Base-by-base conservation (phyloP, 139 green algal species). In the Auxenochlorella pyrenoidosa region DNA sequence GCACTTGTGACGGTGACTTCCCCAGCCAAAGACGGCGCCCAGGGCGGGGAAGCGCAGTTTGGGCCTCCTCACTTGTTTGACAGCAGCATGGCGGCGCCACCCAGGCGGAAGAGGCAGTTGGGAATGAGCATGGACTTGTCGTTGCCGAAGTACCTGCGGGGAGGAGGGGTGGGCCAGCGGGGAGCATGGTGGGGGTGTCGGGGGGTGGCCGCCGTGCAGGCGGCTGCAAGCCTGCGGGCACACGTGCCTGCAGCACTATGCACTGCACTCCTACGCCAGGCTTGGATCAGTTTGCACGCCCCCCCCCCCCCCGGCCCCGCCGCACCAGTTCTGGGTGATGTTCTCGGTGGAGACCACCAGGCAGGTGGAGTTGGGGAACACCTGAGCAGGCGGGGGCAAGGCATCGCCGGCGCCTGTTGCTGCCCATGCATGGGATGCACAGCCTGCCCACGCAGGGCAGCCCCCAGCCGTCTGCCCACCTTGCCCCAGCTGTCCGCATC, bases 271-370 rank as follows among this genome's bases (percentile, higher is more conserved):
- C n/a, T n/a, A n/a, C n/a, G n/a, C n/a, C n/a, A n/a, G n/a, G n/a
- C n/a, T n/a, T n/a, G n/a, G n/a, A n/a, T n/a, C n/a, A n/a, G n/a
- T n/a, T n/a, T n/a, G n/a, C n/a, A n/a, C n/a, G n/a, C n/a, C n/a
- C n/a, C n/a, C n/a, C n/a, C n/a, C n/a, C n/a, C n/a, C n/a, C n/a
- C n/a, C n/a, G n/a, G n/a, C n/a, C n/a, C 47, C 10, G 47, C 47
- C 43, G 36, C 44, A 95, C 94, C 95, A 98, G 91, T 98, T 98
- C 93, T 99, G 97, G 3, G 97, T 99, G 91, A 99, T 99, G 94
- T 99, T 99, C 93, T 99, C 97, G 0, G 97, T 99, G 71, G 88
- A 95, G 6, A 99, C 92, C 10, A 99, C 97, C 43, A 99, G 90
- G 16, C 94, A 94, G 59, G 94, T 94, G 24, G 91, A 91, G 86